A percentile compares a stretch with the other conserved stretches of the same genome.
phyloP scores from a whole-genome alignment of 768 basidiomycete genomes.

The Gyrodon lividus region DNA sequence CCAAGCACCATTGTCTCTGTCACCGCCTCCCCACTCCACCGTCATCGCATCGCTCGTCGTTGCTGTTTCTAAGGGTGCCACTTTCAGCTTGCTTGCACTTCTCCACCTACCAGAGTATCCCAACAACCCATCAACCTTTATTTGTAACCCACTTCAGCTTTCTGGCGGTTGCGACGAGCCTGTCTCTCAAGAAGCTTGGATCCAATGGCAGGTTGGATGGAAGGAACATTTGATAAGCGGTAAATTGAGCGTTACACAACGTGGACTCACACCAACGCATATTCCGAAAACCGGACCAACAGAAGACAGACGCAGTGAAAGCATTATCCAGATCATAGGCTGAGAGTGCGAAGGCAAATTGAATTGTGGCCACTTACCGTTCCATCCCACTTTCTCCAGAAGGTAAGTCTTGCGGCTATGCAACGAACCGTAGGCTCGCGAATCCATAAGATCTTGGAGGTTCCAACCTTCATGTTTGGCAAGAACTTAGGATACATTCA shows the following conservation, averaged over 20 bases:
- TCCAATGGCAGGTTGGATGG: slow-evolving; percentile 22
- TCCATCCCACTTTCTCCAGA: slow-evolving; percentile 36
- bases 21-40: no score
- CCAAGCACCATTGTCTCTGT: no score
- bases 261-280: no score
- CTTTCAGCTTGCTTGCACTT: no score
- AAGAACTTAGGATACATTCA: slow-evolving; percentile 23
- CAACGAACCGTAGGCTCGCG: slow-evolving; percentile 40
- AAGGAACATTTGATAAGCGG: slow-evolving; percentile 16
- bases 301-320: no score
- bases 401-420: slow-evolving; percentile 36
- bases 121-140: slow-evolving; percentile 1
- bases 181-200: slow-evolving; percentile 28
- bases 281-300: neutral
- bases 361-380: slow-evolving; percentile 33
- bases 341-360: neutral
- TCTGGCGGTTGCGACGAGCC: slow-evolving; percentile 27
- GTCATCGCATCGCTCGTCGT: no score
- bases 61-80: no score
- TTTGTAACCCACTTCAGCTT: slow-evolving; percentile 26
- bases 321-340: neutral
- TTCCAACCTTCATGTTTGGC: slow-evolving; percentile 45
- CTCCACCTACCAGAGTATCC: no score
- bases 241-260: no score
- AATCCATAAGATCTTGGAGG: slow-evolving; percentile 39